These are phyloP conservation scores for Deuterostichococcus epilithicus DNA, from an alignment of 139 green algal species.

Conservation along the genomic window DNA sequence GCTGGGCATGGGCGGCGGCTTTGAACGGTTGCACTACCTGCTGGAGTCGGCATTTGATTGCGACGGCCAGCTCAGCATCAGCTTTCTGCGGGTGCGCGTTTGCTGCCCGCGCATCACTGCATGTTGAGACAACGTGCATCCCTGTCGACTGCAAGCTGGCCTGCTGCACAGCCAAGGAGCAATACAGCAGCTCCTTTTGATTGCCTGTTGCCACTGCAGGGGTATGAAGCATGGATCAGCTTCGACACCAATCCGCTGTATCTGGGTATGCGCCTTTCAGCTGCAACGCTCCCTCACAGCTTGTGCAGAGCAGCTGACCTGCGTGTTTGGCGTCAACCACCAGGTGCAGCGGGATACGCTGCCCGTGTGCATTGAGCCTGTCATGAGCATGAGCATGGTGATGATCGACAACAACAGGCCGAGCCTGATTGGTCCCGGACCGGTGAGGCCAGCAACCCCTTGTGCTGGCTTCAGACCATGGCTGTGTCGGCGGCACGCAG, in stretches of 20 bases:
- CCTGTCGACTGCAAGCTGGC: not conserved
- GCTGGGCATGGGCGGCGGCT: conserved; percentile 61
- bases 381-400: too few relatives aligned
- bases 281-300: too few relatives aligned
- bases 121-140: not conserved
- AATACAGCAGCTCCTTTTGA: not conserved
- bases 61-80: conserved; percentile 52
- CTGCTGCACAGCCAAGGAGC: not conserved
- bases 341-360: too few relatives aligned
- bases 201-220: conserved; percentile 16
- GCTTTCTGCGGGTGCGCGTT: conserved; percentile 70
- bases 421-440: too few relatives aligned
- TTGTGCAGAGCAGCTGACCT: too few relatives aligned
- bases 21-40: conserved; percentile 86
- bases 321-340: too few relatives aligned
- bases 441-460: too few relatives aligned
- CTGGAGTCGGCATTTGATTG: conserved; percentile 75
- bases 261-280: not conserved
- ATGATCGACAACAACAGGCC: too few relatives aligned
- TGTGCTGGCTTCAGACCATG: too few relatives aligned
- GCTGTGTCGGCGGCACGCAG: too few relatives aligned
- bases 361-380: too few relatives aligned
- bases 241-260: conserved; percentile 95
- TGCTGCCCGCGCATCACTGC: not conserved
- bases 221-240: conserved; percentile 60